phyloP scores from a whole-genome alignment of 129 eudicot genomes.

The Scalesia atractyloides region DNA sequence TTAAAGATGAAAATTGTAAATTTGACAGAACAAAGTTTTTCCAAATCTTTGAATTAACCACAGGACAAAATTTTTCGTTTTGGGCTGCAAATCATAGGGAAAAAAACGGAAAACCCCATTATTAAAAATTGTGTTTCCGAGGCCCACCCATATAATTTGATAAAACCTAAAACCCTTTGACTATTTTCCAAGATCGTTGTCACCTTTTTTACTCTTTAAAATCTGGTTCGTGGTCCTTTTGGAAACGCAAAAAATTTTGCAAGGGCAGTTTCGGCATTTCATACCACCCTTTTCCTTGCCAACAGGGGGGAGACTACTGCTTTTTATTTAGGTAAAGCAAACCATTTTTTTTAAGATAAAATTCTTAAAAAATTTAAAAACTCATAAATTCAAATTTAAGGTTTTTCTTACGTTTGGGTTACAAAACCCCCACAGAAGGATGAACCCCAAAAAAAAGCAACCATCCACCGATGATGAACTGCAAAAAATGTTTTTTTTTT shows the following conservation, averaged over 20 bases:
- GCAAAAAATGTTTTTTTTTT: slow-evolving; percentile 30
- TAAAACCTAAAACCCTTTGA: slow-evolving; percentile 69
- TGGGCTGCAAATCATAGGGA: slow-evolving; percentile 72
- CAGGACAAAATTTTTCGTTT: slow-evolving; percentile 59
- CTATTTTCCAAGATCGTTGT: slow-evolving; percentile 55
- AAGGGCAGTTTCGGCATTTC: slow-evolving; percentile 97
- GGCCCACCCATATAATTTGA: slow-evolving; percentile 63
- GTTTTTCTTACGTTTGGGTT: slow-evolving; percentile 74
- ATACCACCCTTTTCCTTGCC: slow-evolving; percentile 92
- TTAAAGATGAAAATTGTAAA: background rate
- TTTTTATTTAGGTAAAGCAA: slow-evolving; percentile 6
- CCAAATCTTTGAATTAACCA: slow-evolving; percentile 57
- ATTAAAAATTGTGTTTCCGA: slow-evolving; percentile 42
- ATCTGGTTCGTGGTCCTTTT: slow-evolving; percentile 78
- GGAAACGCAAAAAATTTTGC: slow-evolving; percentile 90
- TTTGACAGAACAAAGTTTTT: slow-evolving; percentile 6
- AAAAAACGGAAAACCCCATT: slow-evolving; percentile 89
- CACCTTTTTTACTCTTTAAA: slow-evolving; percentile 82
- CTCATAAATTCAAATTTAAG: background rate
- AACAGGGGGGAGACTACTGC: slow-evolving; percentile 72
- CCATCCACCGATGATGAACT: slow-evolving; percentile 97
- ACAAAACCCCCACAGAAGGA: slow-evolving; percentile 93
- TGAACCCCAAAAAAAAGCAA: slow-evolving; percentile 81
- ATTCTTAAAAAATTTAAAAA: background rate
- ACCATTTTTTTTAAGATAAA: background rate